Conservation (phyloP, 2,329 filamentous ascomycete genomes). For the Aspergillus novoparasiticus region DNA sequence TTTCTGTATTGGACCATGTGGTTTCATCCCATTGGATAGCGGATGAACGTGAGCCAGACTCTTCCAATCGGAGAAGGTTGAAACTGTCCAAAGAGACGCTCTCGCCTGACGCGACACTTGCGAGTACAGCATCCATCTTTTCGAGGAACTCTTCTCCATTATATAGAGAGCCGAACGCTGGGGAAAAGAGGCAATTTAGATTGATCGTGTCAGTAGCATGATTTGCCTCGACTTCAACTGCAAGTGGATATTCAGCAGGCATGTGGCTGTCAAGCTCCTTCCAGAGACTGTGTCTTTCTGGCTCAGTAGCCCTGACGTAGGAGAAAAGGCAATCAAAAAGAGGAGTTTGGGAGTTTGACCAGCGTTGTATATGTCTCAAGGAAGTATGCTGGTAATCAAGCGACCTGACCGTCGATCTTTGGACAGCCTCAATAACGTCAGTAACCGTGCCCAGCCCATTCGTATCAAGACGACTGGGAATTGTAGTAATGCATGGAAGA, state of each 20-base stretch:
- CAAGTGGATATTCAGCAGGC: slow-evolving; percentile 39
- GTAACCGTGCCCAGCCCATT: slow-evolving; percentile 21
- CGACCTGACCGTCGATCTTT: slow-evolving; percentile 28
- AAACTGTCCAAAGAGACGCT: slow-evolving; percentile 27
- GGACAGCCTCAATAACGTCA: slow-evolving; percentile 26
- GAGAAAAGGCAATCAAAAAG: slow-evolving; percentile 42
- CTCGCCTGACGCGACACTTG: slow-evolving; percentile 28
- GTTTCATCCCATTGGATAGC: slow-evolving; percentile 22
- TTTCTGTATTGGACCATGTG: slow-evolving; percentile 27
- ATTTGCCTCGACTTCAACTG: slow-evolving; percentile 37
- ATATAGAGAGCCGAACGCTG: slow-evolving; percentile 26
- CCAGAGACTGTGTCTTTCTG: slow-evolving; percentile 27
- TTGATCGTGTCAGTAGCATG: slow-evolving; percentile 22
- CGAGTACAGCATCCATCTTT: slow-evolving; percentile 35
- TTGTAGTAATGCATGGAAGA: slow-evolving; percentile 41
- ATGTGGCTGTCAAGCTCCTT: slow-evolving; percentile 36
- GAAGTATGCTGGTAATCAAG: slow-evolving; percentile 41
- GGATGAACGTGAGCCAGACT: neutral
- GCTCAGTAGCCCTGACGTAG: slow-evolving; percentile 25
- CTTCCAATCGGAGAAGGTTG: slow-evolving; percentile 17
- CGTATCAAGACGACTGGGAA: slow-evolving; percentile 37
- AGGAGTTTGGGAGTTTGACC: slow-evolving; percentile 33
- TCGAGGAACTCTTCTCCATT: slow-evolving; percentile 32
- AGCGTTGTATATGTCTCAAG: slow-evolving; percentile 38
- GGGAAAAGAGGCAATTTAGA: slow-evolving; percentile 29